These are phyloP conservation scores for Aureobasidium musti DNA, from an alignment of 2,329 filamentous ascomycete genomes.

Conservation along the genomic window DNA sequence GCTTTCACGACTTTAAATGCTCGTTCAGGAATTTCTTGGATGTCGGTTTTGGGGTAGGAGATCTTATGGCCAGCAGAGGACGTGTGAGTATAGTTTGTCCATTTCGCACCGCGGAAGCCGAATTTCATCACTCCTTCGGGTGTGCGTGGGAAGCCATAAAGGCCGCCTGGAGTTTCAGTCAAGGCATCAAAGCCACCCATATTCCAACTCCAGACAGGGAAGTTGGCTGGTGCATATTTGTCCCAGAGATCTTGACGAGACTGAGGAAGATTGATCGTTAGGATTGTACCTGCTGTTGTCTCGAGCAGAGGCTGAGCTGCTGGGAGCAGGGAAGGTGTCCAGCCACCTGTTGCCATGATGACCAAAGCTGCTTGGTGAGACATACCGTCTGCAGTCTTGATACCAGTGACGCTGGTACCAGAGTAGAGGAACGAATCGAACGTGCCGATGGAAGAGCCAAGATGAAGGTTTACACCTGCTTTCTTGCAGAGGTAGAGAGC, in stretches of 20 bases:
- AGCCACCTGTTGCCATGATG: slow-evolving; percentile 37
- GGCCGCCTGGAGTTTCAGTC: slow-evolving; percentile 28
- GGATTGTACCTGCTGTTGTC: slow-evolving; percentile 52
- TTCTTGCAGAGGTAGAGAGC: slow-evolving; percentile 18
- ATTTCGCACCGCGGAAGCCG: slow-evolving; percentile 38
- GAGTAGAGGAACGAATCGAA: background rate
- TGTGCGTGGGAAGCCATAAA: slow-evolving; percentile 36
- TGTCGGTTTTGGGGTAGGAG: slow-evolving; percentile 34
- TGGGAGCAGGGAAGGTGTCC: slow-evolving; percentile 36
- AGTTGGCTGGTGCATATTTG: slow-evolving; percentile 48
- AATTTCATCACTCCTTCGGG: slow-evolving; percentile 36
- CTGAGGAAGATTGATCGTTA: slow-evolving; percentile 49
- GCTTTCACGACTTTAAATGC: slow-evolving; percentile 35
- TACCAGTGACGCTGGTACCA: background rate
- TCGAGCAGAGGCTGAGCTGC: slow-evolving; percentile 46
- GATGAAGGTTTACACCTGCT: slow-evolving; percentile 1
- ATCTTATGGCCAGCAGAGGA: slow-evolving; percentile 16
- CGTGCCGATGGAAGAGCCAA: slow-evolving; percentile 1
- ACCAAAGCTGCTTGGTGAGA: slow-evolving; percentile 34
- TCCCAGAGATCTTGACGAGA: slow-evolving; percentile 44
- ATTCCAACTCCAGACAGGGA: slow-evolving; percentile 49
- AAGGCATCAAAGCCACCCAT: slow-evolving; percentile 31
- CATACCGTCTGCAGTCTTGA: background rate
- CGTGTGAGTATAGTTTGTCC: slow-evolving; percentile 34
- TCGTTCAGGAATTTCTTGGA: slow-evolving; percentile 34